Base-by-base conservation (phyloP, 208 protist species). In the Novymonas esmeraldas region DNA sequence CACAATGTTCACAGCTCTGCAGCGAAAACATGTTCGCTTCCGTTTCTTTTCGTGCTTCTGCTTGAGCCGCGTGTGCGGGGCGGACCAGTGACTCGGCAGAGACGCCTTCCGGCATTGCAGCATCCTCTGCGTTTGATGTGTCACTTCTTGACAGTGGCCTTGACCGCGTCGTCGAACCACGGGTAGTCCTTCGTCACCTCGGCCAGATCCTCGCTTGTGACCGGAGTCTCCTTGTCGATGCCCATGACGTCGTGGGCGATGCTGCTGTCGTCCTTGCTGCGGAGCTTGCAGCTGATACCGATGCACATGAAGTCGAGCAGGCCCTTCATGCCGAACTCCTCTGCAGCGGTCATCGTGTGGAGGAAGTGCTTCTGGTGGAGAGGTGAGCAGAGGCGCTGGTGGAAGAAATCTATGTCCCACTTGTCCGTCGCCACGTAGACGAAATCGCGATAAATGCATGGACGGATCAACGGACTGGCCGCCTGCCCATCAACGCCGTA, bases 401-500 rank as follows among this genome's bases (percentile, higher is more conserved):
- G 70, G 60, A 82, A 91, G 59, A 84, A 95, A 20, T 81, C 77
- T 28, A 65, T 78, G 48, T 95, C 89, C 86, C 86, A 95, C 58
- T 82, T 65, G 42, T 79, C 70, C 29, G 76, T 93, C 29, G 81
- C 63, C 22, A 90, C 79, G 45, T 82, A 81, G 7, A 65, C 71
- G 52, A 93, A 82, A 48, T 91, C 88, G 45, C 77, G 74, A 72
- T 93, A 93, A 61, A 87, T 76, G 72, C 84, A 91, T 28, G 89
- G 89, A 6, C 73, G 71, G 9, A 64, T 57, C 26, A 92, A 62
- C 36, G 67, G 52, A 55, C 82, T 93, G 56, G 75, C 74, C 14
- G 82, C 69, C 22, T 76, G 49, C 42, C 84, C 86, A 5, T 81
- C 61, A 28, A 85, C 75, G 6, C 82, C 84, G 65, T 90, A 91